Percentiles rank a stretch among this genome's conserved stretches.
Conservation (phyloP, 345 rosid genomes). For the Tarenaya hassleriana region DNA sequence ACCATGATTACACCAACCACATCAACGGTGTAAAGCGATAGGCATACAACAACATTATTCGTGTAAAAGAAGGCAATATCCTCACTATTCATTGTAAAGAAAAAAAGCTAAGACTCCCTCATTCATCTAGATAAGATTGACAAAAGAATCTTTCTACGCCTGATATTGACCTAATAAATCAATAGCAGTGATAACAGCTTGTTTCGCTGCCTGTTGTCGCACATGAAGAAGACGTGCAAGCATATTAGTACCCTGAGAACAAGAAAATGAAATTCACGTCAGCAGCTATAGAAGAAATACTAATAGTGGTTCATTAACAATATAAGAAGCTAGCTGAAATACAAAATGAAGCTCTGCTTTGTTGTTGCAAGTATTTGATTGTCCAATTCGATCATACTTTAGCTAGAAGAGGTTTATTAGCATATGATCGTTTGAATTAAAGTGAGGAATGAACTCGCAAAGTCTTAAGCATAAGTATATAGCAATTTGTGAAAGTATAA, state of each 20-base stretch:
- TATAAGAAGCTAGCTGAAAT: conserved; percentile 11
- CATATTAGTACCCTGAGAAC: conserved; percentile 91
- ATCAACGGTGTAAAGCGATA: too few species aligned
- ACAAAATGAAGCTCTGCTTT: conserved; percentile 10
- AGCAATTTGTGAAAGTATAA: conserved; percentile 1
- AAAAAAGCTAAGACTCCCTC: too few species aligned
- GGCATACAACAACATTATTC: too few species aligned
- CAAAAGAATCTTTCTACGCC: neutral
- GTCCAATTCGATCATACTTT: conserved; percentile 1
- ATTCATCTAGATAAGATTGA: too few species aligned
- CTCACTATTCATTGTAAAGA: too few species aligned
- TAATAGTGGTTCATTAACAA: conserved; percentile 9
- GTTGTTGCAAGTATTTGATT: conserved; percentile 5
- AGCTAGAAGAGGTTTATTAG: conserved; percentile 10
- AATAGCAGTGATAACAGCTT: conserved; percentile 96
- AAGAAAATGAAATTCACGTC: conserved; percentile 20
- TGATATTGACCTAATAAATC: conserved; percentile 72
- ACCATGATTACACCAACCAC: too few species aligned
- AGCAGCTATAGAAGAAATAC: conserved; percentile 8
- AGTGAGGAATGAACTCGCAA: neutral
- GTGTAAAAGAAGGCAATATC: too few species aligned
- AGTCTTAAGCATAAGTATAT: conserved; percentile 3
- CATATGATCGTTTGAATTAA: conserved; percentile 8
- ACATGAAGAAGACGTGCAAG: conserved; percentile 97
- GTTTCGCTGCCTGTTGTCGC: conserved; percentile 83